phyloP scores from a whole-genome alignment of 2,329 filamentous ascomycete genomes.

The Sporothrix globosa region DNA sequence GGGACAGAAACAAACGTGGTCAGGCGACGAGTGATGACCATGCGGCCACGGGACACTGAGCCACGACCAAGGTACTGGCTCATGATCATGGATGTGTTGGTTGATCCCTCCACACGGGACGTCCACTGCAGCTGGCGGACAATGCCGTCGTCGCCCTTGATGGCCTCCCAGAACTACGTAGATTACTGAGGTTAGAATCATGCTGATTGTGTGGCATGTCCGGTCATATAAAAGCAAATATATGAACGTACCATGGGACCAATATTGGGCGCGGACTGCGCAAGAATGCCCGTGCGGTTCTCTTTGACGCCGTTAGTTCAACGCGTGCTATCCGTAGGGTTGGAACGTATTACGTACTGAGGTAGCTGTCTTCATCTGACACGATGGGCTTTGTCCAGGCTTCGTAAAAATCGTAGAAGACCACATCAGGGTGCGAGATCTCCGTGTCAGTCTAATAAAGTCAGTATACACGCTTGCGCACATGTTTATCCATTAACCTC shows the following conservation, averaged over 20 bases:
- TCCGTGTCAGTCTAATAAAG: slow-evolving; percentile 48
- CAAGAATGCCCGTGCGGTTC: slow-evolving; percentile 61
- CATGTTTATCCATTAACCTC: too few species aligned
- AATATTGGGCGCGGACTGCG: slow-evolving; percentile 69
- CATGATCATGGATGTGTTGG: slow-evolving; percentile 51
- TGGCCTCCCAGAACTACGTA: slow-evolving; percentile 56
- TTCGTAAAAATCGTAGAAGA: slow-evolving; percentile 67
- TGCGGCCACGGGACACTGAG: slow-evolving; percentile 61
- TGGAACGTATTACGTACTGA: slow-evolving; percentile 37
- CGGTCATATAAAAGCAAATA: neutral
- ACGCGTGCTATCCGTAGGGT: neutral
- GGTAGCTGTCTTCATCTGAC: slow-evolving; percentile 50
- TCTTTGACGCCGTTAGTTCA: slow-evolving; percentile 33
- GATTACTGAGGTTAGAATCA: neutral
- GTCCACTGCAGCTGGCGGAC: slow-evolving; percentile 69
- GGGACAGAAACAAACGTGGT: slow-evolving; percentile 61
- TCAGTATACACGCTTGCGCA: neutral
- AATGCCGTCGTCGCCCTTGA: slow-evolving; percentile 60
- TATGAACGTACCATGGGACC: slow-evolving; percentile 51
- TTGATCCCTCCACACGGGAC: slow-evolving; percentile 42
- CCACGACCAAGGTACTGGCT: slow-evolving; percentile 68
- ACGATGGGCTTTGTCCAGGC: slow-evolving; percentile 57
- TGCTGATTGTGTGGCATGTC: neutral
- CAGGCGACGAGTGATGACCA: slow-evolving; percentile 62
- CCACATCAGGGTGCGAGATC: slow-evolving; percentile 50